Base-by-base conservation (phyloP, 1,284 basidiomycete species). In the Tylopilus sp. region DNA sequence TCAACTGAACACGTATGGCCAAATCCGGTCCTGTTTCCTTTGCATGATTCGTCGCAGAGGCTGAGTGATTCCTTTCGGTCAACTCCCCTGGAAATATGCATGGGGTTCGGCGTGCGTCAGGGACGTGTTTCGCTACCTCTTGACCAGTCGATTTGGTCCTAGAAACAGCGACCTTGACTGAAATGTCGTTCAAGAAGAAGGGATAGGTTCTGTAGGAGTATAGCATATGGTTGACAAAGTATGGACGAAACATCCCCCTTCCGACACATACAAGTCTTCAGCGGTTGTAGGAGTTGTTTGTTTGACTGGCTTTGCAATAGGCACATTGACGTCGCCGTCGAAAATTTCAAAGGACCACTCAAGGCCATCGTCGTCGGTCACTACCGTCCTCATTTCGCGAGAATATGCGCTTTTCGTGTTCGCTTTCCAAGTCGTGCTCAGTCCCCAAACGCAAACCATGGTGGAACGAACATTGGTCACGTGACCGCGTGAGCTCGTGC, bases 311-410 rank as follows among this genome's bases (percentile, higher is more conserved):
- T 61, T 53, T 55, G 57, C 48, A 41, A 16, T 35, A 25, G 37
- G 42, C 5, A 16, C 28, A 30, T 49, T 40, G 40, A 46, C 47
- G 29, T 68, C 58, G 35, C 38, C 43, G n/a, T 68, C 67, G 30
- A 64, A 19, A 28, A 66, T 67, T 51, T 69, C 66, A 31, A 68
- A 54, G 16, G 64, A 65, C 55, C 60, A 66, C 34, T 69, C 64
- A 21, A 61, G 46, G 15, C 52, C 54, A 19, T 55, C 52, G 29
- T 57, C 51, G 49, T 65, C 54, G 18, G 41, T 38, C 26, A 41
- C 21, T 9, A 48, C 18, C 6, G 44, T 25, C 42, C 46, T 56
- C 64, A 61, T 65, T 44, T 4, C 25, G 46, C 46, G 21, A 41
- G 35, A 44, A 29, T 45, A 48, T 45, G 37, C 52, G 49, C 15